Evolutionary conservation across 106 monocot species (phyloP).

Genomic region (Phalaenopsis equestris): DNA sequence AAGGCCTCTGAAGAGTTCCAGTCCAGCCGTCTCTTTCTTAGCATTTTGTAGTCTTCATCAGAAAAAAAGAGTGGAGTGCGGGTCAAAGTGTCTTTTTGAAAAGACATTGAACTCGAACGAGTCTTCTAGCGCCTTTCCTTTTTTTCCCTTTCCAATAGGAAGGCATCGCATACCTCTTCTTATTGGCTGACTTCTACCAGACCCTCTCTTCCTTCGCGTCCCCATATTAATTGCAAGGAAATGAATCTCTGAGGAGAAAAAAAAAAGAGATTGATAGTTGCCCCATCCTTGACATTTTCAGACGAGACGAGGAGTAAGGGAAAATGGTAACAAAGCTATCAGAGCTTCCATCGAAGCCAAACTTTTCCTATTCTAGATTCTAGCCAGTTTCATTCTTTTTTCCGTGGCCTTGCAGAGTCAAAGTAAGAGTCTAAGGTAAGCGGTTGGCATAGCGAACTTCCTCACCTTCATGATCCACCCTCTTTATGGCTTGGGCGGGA

Average conservation of each 20-base stretch:
- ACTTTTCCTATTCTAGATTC: not conserved
- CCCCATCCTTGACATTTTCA: not conserved
- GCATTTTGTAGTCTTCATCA: too few species aligned
- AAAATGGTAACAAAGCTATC: not conserved
- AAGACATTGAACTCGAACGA: too few species aligned
- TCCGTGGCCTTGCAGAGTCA: not conserved
- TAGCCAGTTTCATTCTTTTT: conserved; percentile 1
- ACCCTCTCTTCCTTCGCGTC: too few species aligned
- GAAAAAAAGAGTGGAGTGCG: too few species aligned
- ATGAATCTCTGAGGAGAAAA: not conserved
- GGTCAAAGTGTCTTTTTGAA: too few species aligned
- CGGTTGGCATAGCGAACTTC: conserved; percentile 2
- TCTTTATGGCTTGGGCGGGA: not conserved
- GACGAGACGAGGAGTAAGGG: not conserved
- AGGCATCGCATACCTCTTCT: too few species aligned
- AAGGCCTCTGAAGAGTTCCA: too few species aligned
- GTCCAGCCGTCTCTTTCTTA: too few species aligned
- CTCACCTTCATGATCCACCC: conserved; percentile 1
- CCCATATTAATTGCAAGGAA: too few species aligned
- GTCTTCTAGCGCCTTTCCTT: too few species aligned
- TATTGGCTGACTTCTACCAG: too few species aligned
- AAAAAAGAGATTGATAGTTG: not conserved
- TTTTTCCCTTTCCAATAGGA: too few species aligned
- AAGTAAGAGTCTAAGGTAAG: not conserved
- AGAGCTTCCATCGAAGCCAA: not conserved